A percentile compares a stretch with the other conserved stretches of the same genome.
phyloP scores from a whole-genome alignment of 306 rosid genomes.

The Trifolium pratense region DNA sequence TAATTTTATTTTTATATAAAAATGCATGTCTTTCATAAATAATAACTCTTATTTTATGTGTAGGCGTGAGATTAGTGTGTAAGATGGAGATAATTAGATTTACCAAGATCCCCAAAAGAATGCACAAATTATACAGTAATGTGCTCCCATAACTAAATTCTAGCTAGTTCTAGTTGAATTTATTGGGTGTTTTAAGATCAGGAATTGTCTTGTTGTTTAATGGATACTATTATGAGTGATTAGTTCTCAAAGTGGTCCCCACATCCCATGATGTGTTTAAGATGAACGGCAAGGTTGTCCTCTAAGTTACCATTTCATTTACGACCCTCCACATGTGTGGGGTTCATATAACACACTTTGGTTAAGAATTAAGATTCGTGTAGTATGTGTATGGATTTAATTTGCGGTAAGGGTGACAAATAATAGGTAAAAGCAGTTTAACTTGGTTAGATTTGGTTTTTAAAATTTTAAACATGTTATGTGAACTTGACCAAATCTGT shows the following conservation, averaged over 20 bases:
- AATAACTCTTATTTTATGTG: too few species aligned
- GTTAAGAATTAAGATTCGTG: background rate
- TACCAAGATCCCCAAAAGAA: too few species aligned
- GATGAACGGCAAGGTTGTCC: conserved; percentile 36
- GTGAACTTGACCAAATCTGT: too few species aligned
- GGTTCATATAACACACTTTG: conserved; percentile 12
- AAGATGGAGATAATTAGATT: too few species aligned
- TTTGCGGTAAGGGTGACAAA: background rate
- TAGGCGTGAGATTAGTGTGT: too few species aligned
- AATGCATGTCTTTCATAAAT: too few species aligned
- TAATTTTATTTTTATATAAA: too few species aligned
- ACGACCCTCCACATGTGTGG: conserved; percentile 39
- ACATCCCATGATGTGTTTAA: conserved; percentile 38
- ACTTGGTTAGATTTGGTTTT: too few species aligned
- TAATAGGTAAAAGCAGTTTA: too few species aligned
- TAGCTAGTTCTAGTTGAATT: conserved; percentile 31
- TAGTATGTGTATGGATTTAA: background rate
- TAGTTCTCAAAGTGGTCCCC: conserved; percentile 38
- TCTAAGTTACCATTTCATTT: conserved; percentile 38
- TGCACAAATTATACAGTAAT: too few species aligned
- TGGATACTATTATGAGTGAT: conserved; percentile 28
- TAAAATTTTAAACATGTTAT: too few species aligned
- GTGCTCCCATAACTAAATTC: conserved; percentile 4
- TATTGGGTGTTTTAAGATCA: conserved; percentile 18
- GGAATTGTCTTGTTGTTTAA: conserved; percentile 31